Evolutionary conservation across 371 early-diverging fungal species (phyloP).

Genomic region (Lichtheimia ornata): DNA sequence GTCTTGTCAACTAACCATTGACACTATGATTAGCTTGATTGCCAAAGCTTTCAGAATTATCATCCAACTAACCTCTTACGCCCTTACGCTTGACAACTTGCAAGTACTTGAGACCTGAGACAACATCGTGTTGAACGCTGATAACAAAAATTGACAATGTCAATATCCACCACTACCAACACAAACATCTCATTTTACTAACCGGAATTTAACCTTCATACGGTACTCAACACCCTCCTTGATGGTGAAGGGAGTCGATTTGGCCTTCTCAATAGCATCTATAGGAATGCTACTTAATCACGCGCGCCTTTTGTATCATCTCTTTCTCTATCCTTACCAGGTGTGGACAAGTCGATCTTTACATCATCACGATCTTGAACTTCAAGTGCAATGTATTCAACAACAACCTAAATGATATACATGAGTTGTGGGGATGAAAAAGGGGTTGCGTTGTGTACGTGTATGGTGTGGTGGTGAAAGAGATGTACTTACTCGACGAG

Average conservation of each 20-base stretch:
- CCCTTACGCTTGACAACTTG: slow-evolving; percentile 92
- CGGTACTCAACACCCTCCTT: slow-evolving; percentile 96
- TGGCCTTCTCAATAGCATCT: slow-evolving; percentile 63
- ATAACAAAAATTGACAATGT: slow-evolving; percentile 4
- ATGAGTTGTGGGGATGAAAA: neutral
- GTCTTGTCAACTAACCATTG: slow-evolving; percentile 75
- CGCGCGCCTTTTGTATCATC: too few relatives aligned
- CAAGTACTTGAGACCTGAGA: slow-evolving; percentile 93
- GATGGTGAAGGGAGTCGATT: slow-evolving; percentile 80
- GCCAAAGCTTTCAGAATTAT: neutral
- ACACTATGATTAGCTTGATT: neutral
- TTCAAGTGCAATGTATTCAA: slow-evolving; percentile 81
- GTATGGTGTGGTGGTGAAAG: neutral
- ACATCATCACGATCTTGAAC: slow-evolving; percentile 83
- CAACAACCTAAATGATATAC: slow-evolving; percentile 57
- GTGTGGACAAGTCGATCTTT: slow-evolving; percentile 79
- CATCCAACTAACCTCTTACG: slow-evolving; percentile 55
- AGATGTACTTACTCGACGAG: slow-evolving; percentile 58
- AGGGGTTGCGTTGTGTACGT: neutral
- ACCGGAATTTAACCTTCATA: slow-evolving; percentile 90
- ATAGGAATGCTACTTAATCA: too few relatives aligned
- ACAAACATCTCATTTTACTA: slow-evolving; percentile 1
- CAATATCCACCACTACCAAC: too few relatives aligned
- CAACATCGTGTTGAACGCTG: slow-evolving; percentile 91
- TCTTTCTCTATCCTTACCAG: slow-evolving; percentile 57